A percentile compares a stretch with the other conserved stretches of the same genome.
These are phyloP conservation scores for Cladosporium sp. DNA, from an alignment of 2,329 filamentous ascomycete genomes.

Conservation along the genomic window DNA sequence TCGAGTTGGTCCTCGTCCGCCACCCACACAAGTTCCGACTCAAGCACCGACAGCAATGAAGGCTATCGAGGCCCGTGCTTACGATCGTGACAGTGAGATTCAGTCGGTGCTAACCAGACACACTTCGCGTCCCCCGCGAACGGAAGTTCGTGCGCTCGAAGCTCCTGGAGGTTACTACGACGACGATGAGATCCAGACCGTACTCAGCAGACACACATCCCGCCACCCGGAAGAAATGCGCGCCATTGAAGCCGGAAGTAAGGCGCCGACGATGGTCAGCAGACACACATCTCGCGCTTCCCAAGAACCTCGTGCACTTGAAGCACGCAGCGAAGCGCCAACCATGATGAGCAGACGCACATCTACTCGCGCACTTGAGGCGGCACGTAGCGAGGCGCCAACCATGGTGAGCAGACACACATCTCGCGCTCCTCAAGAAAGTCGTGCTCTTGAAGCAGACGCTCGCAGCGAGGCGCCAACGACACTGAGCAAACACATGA, in stretches of 20 bases:
- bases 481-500: conserved; percentile 18
- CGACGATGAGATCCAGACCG: conserved; percentile 19
- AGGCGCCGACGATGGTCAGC: conserved; percentile 1
- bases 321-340: conserved; percentile 13
- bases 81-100: conserved; percentile 22
- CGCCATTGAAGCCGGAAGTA: neutral
- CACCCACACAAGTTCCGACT: conserved; percentile 14
- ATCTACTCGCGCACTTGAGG: conserved; percentile 10
- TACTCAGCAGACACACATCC: conserved; percentile 21
- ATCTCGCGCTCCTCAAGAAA: neutral
- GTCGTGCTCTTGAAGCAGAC: conserved; percentile 10
- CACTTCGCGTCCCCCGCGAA: conserved; percentile 17
- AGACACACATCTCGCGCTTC: conserved; percentile 20
- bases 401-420: conserved; percentile 17
- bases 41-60: conserved; percentile 22
- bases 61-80: conserved; percentile 36
- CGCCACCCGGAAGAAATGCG: conserved; percentile 14
- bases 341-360: conserved; percentile 16
- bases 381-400: conserved; percentile 9
- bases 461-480: conserved; percentile 12
- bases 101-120: conserved; percentile 23
- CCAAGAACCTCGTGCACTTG: neutral
- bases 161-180: neutral
- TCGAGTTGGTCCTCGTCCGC: conserved; percentile 22
- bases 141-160: neutral